These are phyloP conservation scores for Malassezia japonica DNA, from an alignment of 1,284 basidiomycete species.

Conservation along the genomic window DNA sequence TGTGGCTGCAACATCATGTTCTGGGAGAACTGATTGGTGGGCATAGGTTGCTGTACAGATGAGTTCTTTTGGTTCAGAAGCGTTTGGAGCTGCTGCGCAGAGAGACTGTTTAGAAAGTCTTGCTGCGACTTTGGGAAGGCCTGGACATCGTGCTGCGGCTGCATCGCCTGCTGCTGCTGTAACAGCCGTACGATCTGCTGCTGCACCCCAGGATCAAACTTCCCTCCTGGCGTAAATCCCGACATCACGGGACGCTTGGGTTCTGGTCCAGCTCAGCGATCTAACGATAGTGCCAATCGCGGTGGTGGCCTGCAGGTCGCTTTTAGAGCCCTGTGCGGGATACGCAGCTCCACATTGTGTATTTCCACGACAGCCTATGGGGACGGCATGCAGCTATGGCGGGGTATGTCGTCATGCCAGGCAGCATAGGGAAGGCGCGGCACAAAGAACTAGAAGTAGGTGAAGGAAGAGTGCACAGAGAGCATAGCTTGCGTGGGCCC, in stretches of 20 bases:
- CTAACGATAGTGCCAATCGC: too few species aligned
- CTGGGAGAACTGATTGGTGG: not conserved
- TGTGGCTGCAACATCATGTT: not conserved
- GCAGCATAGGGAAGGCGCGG: too few species aligned
- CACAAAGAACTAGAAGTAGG: too few species aligned
- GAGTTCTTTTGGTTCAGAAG: constrained; percentile 8
- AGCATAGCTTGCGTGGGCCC: too few species aligned
- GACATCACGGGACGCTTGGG: constrained; percentile 6
- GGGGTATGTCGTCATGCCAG: too few species aligned
- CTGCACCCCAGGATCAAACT: constrained; percentile 4
- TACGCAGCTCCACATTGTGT: too few species aligned
- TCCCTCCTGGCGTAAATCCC: not conserved
- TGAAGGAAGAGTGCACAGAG: too few species aligned
- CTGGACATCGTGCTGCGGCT: constrained; percentile 13
- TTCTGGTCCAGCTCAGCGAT: too few species aligned
- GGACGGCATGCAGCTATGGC: too few species aligned
- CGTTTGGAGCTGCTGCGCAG: constrained; percentile 18
- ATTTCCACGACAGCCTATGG: too few species aligned
- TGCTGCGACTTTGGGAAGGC: constrained; percentile 16
- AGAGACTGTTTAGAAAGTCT: constrained; percentile 13
- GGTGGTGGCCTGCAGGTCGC: too few species aligned
- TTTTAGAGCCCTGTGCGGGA: too few species aligned
- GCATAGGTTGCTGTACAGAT: not conserved
- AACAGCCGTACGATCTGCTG: constrained; percentile 25
- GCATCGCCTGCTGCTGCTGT: constrained; percentile 25